Evolutionary conservation across 352 stramenopile genomes (phyloP).

Genomic region (Lagenidium sp.): DNA sequence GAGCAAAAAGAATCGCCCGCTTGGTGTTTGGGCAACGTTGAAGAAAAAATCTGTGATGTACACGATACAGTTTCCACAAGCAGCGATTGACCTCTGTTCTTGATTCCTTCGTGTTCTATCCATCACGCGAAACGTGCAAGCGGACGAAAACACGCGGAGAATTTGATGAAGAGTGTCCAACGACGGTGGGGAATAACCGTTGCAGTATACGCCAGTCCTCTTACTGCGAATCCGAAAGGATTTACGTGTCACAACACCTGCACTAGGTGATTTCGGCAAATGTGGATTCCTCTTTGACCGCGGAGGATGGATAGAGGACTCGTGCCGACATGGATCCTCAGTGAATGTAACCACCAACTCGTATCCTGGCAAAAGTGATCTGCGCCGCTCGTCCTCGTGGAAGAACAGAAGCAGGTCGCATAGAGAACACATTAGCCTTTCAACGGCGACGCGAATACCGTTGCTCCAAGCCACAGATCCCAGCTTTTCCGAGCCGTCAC

Average conservation of each 20-base stretch:
- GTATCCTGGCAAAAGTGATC: constrained; percentile 6
- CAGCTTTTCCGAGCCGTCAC: too few relatives aligned
- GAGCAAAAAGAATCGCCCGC: constrained; percentile 9
- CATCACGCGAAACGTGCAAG: constrained; percentile 1
- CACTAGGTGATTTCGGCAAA: too few relatives aligned
- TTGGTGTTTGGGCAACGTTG: constrained; percentile 6
- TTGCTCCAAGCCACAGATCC: background rate
- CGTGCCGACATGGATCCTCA: background rate
- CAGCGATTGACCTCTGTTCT: background rate
- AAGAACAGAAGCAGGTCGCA: constrained; percentile 9
- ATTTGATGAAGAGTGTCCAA: constrained; percentile 5
- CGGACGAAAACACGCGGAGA: constrained; percentile 6
- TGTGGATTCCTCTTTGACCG: too few relatives aligned
- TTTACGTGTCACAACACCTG: background rate
- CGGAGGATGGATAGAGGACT: too few relatives aligned
- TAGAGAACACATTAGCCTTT: constrained; percentile 5
- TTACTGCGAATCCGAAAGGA: constrained; percentile 3
- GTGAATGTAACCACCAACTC: background rate
- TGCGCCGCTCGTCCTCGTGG: constrained; percentile 6
- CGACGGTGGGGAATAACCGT: constrained; percentile 4
- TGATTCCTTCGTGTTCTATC: too few relatives aligned
- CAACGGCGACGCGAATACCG: constrained; percentile 2
- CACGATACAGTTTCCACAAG: constrained; percentile 2
- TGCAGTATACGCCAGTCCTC: constrained; percentile 11
- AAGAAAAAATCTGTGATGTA: constrained; percentile 10